Base-by-base conservation (phyloP, 2,329 filamentous ascomycete species). In the Trichoderma sp. region DNA sequence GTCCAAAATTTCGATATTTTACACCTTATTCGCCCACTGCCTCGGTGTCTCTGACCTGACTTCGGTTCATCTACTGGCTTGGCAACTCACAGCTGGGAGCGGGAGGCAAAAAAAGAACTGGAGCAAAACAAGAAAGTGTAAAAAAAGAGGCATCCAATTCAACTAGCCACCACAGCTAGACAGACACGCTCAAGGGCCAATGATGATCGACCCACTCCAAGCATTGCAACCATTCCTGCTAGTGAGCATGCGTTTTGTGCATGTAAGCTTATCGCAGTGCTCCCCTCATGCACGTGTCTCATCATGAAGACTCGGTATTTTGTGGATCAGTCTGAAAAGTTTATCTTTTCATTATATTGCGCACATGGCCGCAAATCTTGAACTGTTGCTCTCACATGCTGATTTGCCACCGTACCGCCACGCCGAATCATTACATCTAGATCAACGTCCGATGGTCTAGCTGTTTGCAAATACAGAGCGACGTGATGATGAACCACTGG, bases 181-280 rank as follows among this genome's bases (percentile, higher is more conserved):
- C 3, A 1, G 9, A 34, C 29, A 34, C 32, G 29, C n/a, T 34
- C 27, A 29, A 17, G 9, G 25, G 15, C 25, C 17, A 35, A 50
- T 34, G 7, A 61, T 61, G 7, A 61, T 61, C 42, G 27, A 29
- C 27, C 39, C 58, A 61, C 58, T 17, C 17, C 29, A 48, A 25
- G 52, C 17, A 22, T 54, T 54, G 29, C 29, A 32, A 19, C 52
- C 52, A 54, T 32, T 54, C 52, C 25, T 54, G 17, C 27, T 54
- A 12, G 52, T 19, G 17, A 54, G 27, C 52, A 17, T n/a, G 52
- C 52, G 9, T 35, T 45, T 42, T 54, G 8, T 15, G 29, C 19
- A 19, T 52, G 32, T 54, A 64, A 39, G 60, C 60, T 64, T 54
- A 64, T 64, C 60, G 48, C 48, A 64, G 22, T 12, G 17, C 45